A percentile compares a stretch with the other conserved stretches of the same genome.
Evolutionary conservation across 768 basidiomycete species (phyloP).

Genomic region (Floccularia luteovirens): DNA sequence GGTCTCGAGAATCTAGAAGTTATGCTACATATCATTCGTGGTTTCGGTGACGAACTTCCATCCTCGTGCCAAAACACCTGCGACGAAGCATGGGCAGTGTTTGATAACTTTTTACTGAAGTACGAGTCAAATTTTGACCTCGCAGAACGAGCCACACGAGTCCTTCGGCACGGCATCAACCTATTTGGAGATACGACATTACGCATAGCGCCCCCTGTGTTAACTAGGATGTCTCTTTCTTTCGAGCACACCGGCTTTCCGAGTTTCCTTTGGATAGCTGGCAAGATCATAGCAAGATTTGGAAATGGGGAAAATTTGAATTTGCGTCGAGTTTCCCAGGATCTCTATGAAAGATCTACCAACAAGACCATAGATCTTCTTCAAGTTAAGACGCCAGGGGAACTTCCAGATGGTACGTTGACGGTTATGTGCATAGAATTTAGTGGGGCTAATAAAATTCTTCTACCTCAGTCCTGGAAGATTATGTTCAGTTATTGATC

Average conservation of each 20-base stretch:
- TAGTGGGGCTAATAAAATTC: neutral
- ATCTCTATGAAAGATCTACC: conserved; percentile 71
- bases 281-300: conserved; percentile 76
- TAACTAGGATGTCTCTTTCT: conserved; percentile 66
- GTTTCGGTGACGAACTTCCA: conserved; percentile 81
- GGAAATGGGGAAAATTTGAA: conserved; percentile 54
- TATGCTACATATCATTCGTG: conserved; percentile 79
- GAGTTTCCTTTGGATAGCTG: conserved; percentile 90
- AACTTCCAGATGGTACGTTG: conserved; percentile 84
- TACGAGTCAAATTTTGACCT: conserved; percentile 71
- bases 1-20: conserved; percentile 87
- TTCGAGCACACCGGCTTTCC: conserved; percentile 81
- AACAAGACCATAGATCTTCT: conserved; percentile 61
- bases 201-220: conserved; percentile 59
- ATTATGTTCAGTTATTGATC: conserved; percentile 78
- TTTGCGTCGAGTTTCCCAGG: conserved; percentile 50
- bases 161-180: conserved; percentile 75
- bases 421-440: neutral
- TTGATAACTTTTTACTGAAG: conserved; percentile 74
- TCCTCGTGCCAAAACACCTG: conserved; percentile 71
- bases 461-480: conserved; percentile 71
- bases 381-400: conserved; percentile 57
- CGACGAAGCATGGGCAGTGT: conserved; percentile 74
- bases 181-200: conserved; percentile 70
- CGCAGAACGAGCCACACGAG: conserved; percentile 78